A percentile compares a stretch with the other conserved stretches of the same genome.
Evolutionary conservation across 2,329 filamentous ascomycete species (phyloP).

Genomic region (Trichoderma harzianum): DNA sequence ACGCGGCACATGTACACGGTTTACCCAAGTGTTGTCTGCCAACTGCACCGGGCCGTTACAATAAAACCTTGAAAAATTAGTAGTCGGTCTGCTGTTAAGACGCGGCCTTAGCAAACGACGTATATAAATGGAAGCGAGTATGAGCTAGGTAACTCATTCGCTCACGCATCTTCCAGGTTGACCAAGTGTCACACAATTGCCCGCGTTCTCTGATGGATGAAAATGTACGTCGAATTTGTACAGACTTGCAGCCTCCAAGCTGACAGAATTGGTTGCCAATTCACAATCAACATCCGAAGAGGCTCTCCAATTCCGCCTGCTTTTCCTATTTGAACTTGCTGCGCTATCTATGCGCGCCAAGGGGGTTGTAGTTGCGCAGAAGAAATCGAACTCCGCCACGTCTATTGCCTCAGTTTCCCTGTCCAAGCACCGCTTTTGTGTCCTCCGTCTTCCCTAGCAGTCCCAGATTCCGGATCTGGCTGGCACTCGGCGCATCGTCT

Average conservation of each 20-base stretch:
- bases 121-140: background rate
- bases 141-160: background rate
- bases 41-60: background rate
- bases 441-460: constrained; percentile 82
- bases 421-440: constrained; percentile 56
- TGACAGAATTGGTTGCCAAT: background rate
- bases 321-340: constrained; percentile 10
- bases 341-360: constrained; percentile 11
- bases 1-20: background rate
- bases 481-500: constrained; percentile 77
- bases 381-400: background rate
- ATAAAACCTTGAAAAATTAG: background rate
- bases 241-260: background rate
- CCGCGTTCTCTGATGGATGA: background rate
- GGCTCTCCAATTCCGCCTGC: background rate
- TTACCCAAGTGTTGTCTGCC: background rate
- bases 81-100: too few relatives aligned
- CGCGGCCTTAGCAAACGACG: background rate
- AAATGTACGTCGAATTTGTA: background rate
- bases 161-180: background rate
- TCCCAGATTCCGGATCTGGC: constrained; percentile 83
- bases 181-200: background rate
- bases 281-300: background rate
- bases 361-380: background rate
- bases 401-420: constrained; percentile 24